Evolutionary conservation across 2,329 filamentous ascomycete species (phyloP), one percentile per base, ranked within the genome.

Genomic region (Alternaria conjuncta): DNA sequence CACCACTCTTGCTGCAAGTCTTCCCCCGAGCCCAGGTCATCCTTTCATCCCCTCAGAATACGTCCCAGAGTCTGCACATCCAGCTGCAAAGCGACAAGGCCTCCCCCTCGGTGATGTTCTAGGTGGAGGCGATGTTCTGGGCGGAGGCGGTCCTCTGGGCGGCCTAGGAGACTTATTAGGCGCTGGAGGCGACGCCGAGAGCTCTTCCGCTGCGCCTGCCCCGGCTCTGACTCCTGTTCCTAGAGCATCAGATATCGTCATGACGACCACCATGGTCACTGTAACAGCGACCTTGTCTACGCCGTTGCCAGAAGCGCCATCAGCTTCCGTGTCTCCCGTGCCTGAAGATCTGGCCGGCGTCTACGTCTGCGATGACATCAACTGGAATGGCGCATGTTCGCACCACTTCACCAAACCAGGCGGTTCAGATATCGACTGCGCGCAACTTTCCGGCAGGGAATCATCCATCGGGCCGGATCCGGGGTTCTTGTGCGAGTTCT

Each of bases 401-500:
- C 55, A 70, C 53, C 36, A 57, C 1, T 15, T 32, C 44, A 59
- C 58, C 11, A 62, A 60, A 3, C 62, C 73, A 50, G 71, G 72
- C 50, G 62, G 56, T 8, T 53, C 66, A 9, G 13, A 50, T 2
- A 28, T 26, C 3, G 57, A 62, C 9, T 78, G 76, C 64, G 60
- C 57, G 1, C 13, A 23, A 1, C 61, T 78, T 4, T 64, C 73
- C 18, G 68, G 64, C 7, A 64, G 26, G 1, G 67, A 71, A 2
- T 71, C 67, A 0, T 62, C 63, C 1, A 64, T 77, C 8, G 68
- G 74, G 0, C 76, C 76, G 0, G 73, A 76, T 25, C 5, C 25
- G 2, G 75, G 75, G 0, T 71, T 67, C 26, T 55, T 49, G 4
- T 79, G 76, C 53, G 62, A 62, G 2, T 77, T 78, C 43, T 79